Evolutionary conservation across 208 protist genomes (phyloP), one percentile per base, ranked within the genome.

Genomic region (Trypanosoma platydactyli): DNA sequence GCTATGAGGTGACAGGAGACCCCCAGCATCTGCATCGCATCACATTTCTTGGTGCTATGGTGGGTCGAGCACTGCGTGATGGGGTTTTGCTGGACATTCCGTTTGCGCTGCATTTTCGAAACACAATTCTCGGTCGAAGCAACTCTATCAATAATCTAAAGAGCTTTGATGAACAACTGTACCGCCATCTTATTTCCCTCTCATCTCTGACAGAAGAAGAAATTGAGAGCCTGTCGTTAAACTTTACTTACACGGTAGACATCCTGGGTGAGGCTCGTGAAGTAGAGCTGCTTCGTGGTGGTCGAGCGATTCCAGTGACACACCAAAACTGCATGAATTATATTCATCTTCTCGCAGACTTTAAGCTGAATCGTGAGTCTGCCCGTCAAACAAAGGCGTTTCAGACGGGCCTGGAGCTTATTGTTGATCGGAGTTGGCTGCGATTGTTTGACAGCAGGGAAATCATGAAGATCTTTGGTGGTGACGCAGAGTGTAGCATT

Each of bases 91-190:
- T 95, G 29, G 88, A 96, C 38, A 70, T 94, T 25, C 92, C 92
- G 4, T 95, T 98, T 61, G 89, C 93, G 18, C 77, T 83, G 27
- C 97, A 97, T 77, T 98, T 98, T 72, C 77, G 88, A 45, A 95
- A 95, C 68, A 38, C 88, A 11, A 80, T 94, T 24, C 77, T 97
- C 24, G 86, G 90, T 35, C 84, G 92, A 45, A 83, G 83, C 61
- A 98, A 97, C 81, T 83, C 84, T 20, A 76, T 97, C 52, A 94
- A 89, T 69, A 86, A 97, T 54, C 80, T 98, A 20, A 80, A 82
- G 35, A 73, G 63, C 42, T 92, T 94, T 64, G 96, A 98, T 63
- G 56, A 71, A 5, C 77, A 96, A 54, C 76, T 98, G 16, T 92
- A 97, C 62, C 77, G 81, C 27, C 89, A 97, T 48, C 75, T 98